Evolutionary conservation across 129 eudicot species (phyloP).

Genomic region (Flaveria trinervia): DNA sequence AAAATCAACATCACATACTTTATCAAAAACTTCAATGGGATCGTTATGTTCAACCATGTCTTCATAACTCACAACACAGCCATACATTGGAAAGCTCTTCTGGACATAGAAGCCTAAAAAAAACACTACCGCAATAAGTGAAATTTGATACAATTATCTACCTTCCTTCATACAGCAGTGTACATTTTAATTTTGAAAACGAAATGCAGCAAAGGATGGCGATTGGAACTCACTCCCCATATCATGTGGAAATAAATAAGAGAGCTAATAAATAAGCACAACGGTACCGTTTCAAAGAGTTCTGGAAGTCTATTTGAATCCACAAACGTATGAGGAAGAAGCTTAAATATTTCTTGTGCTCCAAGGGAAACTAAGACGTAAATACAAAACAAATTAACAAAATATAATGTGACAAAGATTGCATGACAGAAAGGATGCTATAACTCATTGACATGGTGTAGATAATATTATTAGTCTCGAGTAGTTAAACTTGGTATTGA

Average conservation of each 20-base stretch:
- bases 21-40: constrained; percentile 57
- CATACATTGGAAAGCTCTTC: constrained; percentile 84
- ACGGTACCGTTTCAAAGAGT: constrained; percentile 62
- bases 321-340: constrained; percentile 93
- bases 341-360: constrained; percentile 94
- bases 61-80: constrained; percentile 78
- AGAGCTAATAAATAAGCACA: constrained; percentile 15
- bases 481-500: too few species aligned
- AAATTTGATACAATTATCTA: constrained; percentile 18
- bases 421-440: neutral
- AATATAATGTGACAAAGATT: constrained; percentile 13
- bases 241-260: constrained; percentile 7
- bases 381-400: constrained; percentile 11
- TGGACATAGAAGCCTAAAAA: constrained; percentile 48
- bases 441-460: neutral
- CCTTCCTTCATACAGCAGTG: neutral
- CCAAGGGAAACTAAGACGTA: constrained; percentile 73
- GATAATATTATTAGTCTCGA: neutral
- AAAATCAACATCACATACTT: constrained; percentile 45
- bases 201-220: constrained; percentile 1
- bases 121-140: constrained; percentile 23
- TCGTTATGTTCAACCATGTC: constrained; percentile 79
- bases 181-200: neutral
- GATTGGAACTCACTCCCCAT: neutral
- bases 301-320: constrained; percentile 75